Percentiles rank a stretch among this genome's conserved stretches.
Evolutionary conservation across 257 asterid genomes (phyloP).

Genomic region (Solanum medicagineum): DNA sequence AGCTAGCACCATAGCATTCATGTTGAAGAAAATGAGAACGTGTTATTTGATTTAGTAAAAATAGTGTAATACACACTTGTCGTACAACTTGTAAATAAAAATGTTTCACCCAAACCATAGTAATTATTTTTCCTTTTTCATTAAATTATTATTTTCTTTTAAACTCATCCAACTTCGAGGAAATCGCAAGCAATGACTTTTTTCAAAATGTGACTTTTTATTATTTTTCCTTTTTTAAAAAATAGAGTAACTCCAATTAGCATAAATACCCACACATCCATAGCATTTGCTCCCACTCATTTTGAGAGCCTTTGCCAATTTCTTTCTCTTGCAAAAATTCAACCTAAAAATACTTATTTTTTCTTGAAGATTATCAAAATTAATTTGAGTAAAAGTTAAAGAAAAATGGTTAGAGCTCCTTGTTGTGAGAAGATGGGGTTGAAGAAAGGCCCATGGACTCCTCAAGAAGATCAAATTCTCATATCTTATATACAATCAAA

Average conservation of each 20-base stretch:
- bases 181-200: conserved; percentile 10
- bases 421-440: conserved; percentile 77
- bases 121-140: neutral
- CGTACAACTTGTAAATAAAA: neutral
- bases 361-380: neutral
- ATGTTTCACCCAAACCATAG: neutral
- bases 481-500: conserved; percentile 26
- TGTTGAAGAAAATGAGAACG: neutral
- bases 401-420: conserved; percentile 77
- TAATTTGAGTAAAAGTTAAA: neutral
- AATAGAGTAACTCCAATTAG: neutral
- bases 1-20: neutral
- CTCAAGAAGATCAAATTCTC: conserved; percentile 59
- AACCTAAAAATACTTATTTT: neutral
- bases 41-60: neutral
- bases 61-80: neutral
- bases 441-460: conserved; percentile 79
- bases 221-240: neutral
- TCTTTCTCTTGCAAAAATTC: neutral
- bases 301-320: neutral
- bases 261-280: conserved; percentile 39
- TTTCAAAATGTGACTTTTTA: conserved; percentile 3
- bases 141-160: neutral
- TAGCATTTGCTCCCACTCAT: neutral
- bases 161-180: conserved; percentile 28